Base-by-base conservation (phyloP, 345 rosid species). In the Nasturtium officinale region DNA sequence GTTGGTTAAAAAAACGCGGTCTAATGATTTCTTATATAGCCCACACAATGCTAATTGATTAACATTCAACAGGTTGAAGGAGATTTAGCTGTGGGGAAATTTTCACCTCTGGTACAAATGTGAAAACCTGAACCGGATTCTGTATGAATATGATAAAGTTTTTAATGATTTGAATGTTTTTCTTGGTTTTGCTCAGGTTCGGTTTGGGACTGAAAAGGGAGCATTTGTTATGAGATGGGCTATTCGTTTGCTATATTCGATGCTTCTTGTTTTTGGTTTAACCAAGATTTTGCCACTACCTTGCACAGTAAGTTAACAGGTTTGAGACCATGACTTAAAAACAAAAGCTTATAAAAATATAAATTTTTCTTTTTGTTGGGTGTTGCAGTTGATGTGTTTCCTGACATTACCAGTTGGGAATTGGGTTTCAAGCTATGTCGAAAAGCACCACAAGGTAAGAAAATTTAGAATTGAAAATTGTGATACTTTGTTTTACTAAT, bases 361-460 rank as follows among this genome's bases (percentile, higher is more conserved):
- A n/a, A n/a, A n/a, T 50, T 35, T 18, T 13, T 51, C 10, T 16
- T 10, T 55, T 51, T 47, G 57, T 71, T 32, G 15, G 40, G 72
- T 71, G 53, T 67, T 75, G 53, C 90, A 90, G 98, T 53, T 86
- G 75, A 72, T 87, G 2, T 89, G 96, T 76, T 82, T 82, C 75
- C 60, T 93, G 76, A 93, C 97, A 51, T 48, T 85, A 48, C 96
- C 98, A 5, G 71, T 88, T 53, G 98, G 91, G 74, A 84, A 82
- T 53, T 55, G 80, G 69, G 87, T 87, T 5, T 82, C 88, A 47
- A 81, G 67, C 72, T 94, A 67, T 73, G 97, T 90, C 0, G 85
- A 87, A 69, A 87, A 87, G 61, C 83, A 94, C 80, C 90, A 94
- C 72, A 66, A 79, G 89, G 98, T 89, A 45, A 82, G 21, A 29